Conservation (phyloP, 78 protist species). For the Creolimax fragrantissima region DNA sequence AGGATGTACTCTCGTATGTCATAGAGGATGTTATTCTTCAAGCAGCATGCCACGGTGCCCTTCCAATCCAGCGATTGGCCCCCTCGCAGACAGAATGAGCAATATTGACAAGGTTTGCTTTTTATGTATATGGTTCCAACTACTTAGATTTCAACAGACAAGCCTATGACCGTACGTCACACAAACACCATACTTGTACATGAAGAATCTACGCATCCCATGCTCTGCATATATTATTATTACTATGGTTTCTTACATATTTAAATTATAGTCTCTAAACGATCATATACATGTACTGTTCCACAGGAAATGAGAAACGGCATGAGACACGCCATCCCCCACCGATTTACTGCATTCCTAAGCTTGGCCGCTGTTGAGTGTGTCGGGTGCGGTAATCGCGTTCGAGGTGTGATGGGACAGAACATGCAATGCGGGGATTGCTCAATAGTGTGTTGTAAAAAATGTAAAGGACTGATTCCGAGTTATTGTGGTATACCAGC, state of each 20-base stretch:
- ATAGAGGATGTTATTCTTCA: background rate
- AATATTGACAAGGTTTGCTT: no score
- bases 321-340: conserved; percentile 22
- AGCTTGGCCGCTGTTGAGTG: background rate
- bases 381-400: background rate
- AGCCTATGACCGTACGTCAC: no score
- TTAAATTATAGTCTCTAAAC: no score
- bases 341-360: background rate
- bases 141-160: no score
- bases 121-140: no score
- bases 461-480: background rate
- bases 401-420: background rate
- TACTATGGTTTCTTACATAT: no score
- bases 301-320: no score
- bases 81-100: background rate
- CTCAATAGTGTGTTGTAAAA: background rate
- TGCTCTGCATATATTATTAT: no score
- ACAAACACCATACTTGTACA: no score
- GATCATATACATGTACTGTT: no score
- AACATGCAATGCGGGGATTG: conserved; percentile 1
- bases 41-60: background rate
- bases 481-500: background rate
- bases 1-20: background rate
- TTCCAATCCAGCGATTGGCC: no score
- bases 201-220: no score